These are phyloP conservation scores for Prunus davidiana DNA, from an alignment of 306 rosid genomes.

Conservation along the genomic window DNA sequence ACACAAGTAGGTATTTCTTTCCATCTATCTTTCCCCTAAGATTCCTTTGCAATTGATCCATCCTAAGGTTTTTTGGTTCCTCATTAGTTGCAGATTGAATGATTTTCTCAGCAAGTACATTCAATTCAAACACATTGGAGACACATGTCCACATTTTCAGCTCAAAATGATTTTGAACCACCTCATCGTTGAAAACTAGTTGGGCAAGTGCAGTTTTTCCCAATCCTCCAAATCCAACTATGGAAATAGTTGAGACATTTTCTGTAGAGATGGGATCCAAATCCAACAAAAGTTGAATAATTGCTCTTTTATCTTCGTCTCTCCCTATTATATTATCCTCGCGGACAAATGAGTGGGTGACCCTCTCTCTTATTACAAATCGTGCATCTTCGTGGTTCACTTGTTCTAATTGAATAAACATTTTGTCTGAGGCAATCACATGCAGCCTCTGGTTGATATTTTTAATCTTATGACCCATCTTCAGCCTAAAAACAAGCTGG, in stretches of 20 bases:
- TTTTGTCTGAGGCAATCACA: conserved; percentile 1
- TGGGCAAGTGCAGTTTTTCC: background rate
- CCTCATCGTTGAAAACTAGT: no score
- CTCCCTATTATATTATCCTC: no score
- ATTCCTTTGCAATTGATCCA: background rate
- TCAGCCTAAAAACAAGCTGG: no score
- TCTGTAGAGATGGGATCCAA: no score
- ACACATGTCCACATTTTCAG: background rate
- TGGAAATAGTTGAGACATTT: background rate
- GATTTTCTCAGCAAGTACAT: background rate
- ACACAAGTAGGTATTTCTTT: conserved; percentile 32
- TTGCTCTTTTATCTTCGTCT: no score
- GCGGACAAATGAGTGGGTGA: no score
- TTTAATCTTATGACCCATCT: no score
- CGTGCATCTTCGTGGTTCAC: fast-evolving
- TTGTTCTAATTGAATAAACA: background rate
- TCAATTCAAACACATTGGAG: background rate
- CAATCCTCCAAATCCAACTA: background rate
- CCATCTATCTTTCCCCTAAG: background rate
- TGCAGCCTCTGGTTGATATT: conserved; percentile 8
- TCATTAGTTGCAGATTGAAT: no score
- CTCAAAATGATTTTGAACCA: background rate
- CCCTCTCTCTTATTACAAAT: no score
- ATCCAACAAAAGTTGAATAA: no score
- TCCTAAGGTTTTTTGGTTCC: fast-evolving